Base-by-base conservation (phyloP, 2,329 filamentous ascomycete species). In the Colletotrichum falcatum region DNA sequence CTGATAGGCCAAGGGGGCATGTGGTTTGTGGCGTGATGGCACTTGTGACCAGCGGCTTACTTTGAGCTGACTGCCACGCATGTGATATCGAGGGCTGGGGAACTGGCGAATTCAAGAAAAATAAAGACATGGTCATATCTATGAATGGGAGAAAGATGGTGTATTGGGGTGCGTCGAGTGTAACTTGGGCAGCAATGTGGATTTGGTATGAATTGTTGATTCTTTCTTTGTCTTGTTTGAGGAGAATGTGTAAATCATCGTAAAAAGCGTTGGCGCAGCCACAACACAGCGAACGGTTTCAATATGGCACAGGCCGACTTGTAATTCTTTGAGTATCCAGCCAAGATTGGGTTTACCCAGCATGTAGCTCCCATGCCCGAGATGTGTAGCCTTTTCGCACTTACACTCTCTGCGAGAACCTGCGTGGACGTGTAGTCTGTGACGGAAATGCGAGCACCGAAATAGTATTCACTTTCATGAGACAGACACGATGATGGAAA, bases 191-290 rank as follows among this genome's bases (percentile, higher is more conserved):
- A 23, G 33, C 2, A 1, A 23, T 3, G 53, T 9, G 2, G 33
- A 3, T 1, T 6, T 11, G 28, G 1, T 6, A 3, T 2, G 1
- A 9, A 26, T 16, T 5, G 9, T 8, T 30, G 8, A 1, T 0
- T 11, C 3, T 8, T 14, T 33, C 30, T 7, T 33, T 23, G 30
- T 5, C 5, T 1, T 20, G 0, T 35, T 37, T 39, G 4, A 1
- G n/a, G 20, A 5, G 2, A 6, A 16, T 3, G 2, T 5, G 5
- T 9, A n/a, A 61, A 39, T 14, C 16, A 30, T 1, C 16, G 5
- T n/a, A 0, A 11, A 51, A 61, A 61, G 23, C 37, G 11, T 5
- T 18, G 12, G 8, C 8, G 26, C 26, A n/a, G 33, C 28, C 42
- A 48, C 56, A 28, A 23, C 11, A 48, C 1, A 1, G 5, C 7